Evolutionary conservation across 225 moss, liverwort and hornwort species (phyloP).

Genomic region (Thuidium tamariscinum): DNA sequence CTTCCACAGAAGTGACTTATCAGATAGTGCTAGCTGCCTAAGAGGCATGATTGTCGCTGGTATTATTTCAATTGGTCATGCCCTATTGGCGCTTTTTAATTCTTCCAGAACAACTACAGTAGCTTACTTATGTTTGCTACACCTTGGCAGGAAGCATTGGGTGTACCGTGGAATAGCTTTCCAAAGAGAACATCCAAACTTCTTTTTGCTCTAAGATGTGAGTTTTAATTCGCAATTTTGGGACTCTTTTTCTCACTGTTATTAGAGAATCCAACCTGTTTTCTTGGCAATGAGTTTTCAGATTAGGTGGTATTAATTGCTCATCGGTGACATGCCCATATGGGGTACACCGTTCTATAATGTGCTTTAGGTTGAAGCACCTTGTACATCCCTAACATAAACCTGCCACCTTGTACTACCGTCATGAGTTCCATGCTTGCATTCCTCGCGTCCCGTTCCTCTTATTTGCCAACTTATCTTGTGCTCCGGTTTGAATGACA

Average conservation of each 20-base stretch:
- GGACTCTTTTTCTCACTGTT: not conserved
- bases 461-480: not conserved
- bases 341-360: not conserved
- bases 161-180: slow-evolving; percentile 64
- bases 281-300: not conserved
- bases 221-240: slow-evolving; percentile 1
- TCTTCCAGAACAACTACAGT: not conserved
- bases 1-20: not conserved
- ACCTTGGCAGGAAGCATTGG: slow-evolving; percentile 52
- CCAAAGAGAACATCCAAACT: slow-evolving; percentile 73
- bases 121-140: not conserved
- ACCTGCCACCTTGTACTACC: not conserved
- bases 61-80: not conserved
- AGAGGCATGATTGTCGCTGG: not conserved
- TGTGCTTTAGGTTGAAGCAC: not conserved
- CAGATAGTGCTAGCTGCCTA: not conserved
- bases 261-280: not conserved
- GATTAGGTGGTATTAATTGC: not conserved
- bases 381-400: not conserved
- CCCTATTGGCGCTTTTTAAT: not conserved
- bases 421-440: not conserved
- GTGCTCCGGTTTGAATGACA: not conserved
- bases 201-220: slow-evolving; percentile 78
- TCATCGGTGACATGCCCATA: not conserved
- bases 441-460: not conserved